Conservation (phyloP, 352 stramenopile genomes). For the Pseudoperonospora humuli region DNA sequence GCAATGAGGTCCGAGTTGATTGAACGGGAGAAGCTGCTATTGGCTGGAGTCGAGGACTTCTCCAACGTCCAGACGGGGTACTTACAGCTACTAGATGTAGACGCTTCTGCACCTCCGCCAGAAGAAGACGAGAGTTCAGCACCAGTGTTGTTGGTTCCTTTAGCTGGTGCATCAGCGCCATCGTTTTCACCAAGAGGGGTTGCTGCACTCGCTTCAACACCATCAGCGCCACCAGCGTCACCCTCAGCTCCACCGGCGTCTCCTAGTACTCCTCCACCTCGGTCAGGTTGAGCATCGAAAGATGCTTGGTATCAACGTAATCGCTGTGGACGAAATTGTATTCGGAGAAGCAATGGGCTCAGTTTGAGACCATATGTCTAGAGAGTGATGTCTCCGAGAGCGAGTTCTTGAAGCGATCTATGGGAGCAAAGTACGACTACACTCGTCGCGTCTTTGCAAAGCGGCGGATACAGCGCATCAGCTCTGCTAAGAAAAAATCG, state of each 20-base stretch:
- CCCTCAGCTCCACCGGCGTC: conserved; percentile 12
- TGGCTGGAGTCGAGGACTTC: conserved; percentile 36
- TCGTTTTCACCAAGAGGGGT: conserved; percentile 19
- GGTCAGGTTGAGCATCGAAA: too few species aligned
- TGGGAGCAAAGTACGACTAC: too few species aligned
- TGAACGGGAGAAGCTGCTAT: conserved; percentile 37
- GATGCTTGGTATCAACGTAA: too few species aligned
- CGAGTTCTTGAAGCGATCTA: too few species aligned
- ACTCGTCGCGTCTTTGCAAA: too few species aligned
- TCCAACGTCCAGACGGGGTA: conserved; percentile 34
- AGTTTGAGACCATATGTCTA: too few species aligned
- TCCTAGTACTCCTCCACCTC: too few species aligned
- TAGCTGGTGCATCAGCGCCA: conserved; percentile 32
- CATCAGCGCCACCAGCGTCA: conserved; percentile 12
- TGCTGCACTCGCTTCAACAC: conserved; percentile 3
- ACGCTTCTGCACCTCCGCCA: conserved; percentile 22
- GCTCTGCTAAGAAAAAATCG: too few species aligned
- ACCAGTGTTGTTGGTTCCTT: conserved; percentile 20
- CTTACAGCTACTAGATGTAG: conserved; percentile 47
- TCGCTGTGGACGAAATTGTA: too few species aligned
- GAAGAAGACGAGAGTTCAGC: conserved; percentile 29
- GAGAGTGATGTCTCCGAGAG: too few species aligned
- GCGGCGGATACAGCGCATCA: too few species aligned
- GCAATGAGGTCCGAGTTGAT: conserved; percentile 38
- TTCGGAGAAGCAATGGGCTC: too few species aligned